Conservation (phyloP, 352 stramenopile genomes). For the Peronospora destructor region DNA sequence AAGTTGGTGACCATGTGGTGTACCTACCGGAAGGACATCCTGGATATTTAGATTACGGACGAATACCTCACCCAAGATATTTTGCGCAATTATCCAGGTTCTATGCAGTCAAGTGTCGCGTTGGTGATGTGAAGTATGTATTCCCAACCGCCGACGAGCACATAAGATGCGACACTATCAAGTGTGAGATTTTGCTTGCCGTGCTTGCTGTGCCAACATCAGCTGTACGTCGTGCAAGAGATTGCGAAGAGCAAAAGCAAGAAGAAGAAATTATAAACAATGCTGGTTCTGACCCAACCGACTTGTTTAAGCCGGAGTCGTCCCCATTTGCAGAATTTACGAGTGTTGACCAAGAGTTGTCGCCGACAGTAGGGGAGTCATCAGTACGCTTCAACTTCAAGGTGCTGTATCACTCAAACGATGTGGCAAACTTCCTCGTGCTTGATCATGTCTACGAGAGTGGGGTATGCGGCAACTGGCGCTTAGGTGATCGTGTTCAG, state of each 20-base stretch:
- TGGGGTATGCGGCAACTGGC: conserved; percentile 65
- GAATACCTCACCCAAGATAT: conserved; percentile 40
- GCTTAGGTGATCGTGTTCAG: conserved; percentile 62
- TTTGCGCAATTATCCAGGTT: conserved; percentile 47
- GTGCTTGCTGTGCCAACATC: conserved; percentile 52
- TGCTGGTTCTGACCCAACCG: conserved; percentile 4
- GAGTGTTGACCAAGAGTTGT: conserved; percentile 54
- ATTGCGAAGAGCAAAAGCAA: conserved; percentile 34
- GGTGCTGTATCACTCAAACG: conserved; percentile 65
- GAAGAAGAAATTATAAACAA: conserved; percentile 29
- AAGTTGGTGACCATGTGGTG: conserved; percentile 75
- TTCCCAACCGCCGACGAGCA: conserved; percentile 63
- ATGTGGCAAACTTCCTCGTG: conserved; percentile 80
- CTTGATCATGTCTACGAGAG: conserved; percentile 77
- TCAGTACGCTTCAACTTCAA: conserved; percentile 57
- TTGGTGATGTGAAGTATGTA: conserved; percentile 67
- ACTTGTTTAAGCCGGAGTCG: conserved; percentile 36
- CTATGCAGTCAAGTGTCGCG: conserved; percentile 67
- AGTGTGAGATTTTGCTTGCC: conserved; percentile 61
- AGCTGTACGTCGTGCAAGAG: conserved; percentile 14
- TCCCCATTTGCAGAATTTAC: conserved; percentile 60
- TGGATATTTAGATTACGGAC: conserved; percentile 36
- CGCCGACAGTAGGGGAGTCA: conserved; percentile 26
- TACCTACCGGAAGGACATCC: conserved; percentile 76
- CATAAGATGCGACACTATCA: conserved; percentile 49